Evolutionary conservation across 495 filamentous ascomycete genomes (phyloP).

Genomic region (Cladorrhinum samala): DNA sequence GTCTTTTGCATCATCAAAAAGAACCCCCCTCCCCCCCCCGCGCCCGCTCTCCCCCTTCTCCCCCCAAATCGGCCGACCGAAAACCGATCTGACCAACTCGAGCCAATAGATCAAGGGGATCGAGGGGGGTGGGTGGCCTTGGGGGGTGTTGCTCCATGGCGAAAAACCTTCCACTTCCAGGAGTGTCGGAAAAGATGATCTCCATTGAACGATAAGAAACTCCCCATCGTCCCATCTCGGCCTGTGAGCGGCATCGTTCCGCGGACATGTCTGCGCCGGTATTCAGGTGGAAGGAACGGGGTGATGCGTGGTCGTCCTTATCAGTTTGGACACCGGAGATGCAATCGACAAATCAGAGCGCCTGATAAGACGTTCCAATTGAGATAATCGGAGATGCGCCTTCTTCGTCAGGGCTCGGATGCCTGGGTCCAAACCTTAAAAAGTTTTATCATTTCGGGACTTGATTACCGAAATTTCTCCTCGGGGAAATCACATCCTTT

Average conservation of each 20-base stretch:
- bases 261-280: conserved; percentile 13
- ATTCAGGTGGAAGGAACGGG: background rate
- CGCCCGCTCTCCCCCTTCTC: too few species aligned
- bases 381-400: conserved; percentile 22
- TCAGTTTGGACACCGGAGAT: conserved; percentile 16
- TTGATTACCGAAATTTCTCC: background rate
- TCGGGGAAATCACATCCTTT: background rate
- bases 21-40: too few species aligned
- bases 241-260: conserved; percentile 6
- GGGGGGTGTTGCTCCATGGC: background rate
- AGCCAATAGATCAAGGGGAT: too few species aligned
- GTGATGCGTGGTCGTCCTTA: conserved; percentile 16
- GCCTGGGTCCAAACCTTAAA: background rate
- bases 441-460: background rate
- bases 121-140: too few species aligned
- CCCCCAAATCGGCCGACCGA: background rate
- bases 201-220: background rate
- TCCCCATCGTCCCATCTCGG: too few species aligned
- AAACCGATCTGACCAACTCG: too few species aligned
- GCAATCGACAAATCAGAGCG: conserved; percentile 16
- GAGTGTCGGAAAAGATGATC: background rate
- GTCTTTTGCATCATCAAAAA: background rate
- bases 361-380: conserved; percentile 24
- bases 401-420: conserved; percentile 3
- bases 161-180: background rate